phyloP scores from a whole-genome alignment of 2,329 filamentous ascomycete genomes.

The Pseudocercospora fijiensis region DNA sequence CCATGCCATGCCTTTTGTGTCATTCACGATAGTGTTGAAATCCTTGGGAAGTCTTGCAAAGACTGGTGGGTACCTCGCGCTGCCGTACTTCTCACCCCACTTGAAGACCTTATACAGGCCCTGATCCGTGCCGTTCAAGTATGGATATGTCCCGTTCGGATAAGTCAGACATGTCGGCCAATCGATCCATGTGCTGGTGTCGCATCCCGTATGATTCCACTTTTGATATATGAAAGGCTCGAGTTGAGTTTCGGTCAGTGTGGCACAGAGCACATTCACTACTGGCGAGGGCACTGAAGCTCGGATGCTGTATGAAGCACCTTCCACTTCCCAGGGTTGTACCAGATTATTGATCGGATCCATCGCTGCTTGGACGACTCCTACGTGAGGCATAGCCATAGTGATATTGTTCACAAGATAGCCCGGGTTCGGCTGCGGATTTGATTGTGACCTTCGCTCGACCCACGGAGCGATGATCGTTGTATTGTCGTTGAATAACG shows the following conservation, averaged over 20 bases:
- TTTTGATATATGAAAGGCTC: slow-evolving; percentile 61
- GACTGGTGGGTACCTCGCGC: slow-evolving; percentile 39
- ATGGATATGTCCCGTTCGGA: slow-evolving; percentile 18
- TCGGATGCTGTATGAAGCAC: slow-evolving; percentile 65
- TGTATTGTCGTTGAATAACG: slow-evolving; percentile 69
- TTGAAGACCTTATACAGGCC: slow-evolving; percentile 66
- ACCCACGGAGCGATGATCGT: slow-evolving; percentile 71
- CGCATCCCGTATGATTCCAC: slow-evolving; percentile 50
- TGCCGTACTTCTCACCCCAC: slow-evolving; percentile 57
- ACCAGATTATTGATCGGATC: slow-evolving; percentile 64
- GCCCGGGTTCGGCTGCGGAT: slow-evolving; percentile 38
- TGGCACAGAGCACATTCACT: slow-evolving; percentile 71
- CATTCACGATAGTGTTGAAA: slow-evolving; percentile 67
- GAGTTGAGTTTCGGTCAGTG: slow-evolving; percentile 61
- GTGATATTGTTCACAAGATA: slow-evolving; percentile 68
- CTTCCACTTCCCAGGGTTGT: slow-evolving; percentile 62
- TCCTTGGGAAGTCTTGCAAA: slow-evolving; percentile 54
- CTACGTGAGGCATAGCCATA: slow-evolving; percentile 72
- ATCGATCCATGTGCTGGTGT: slow-evolving; percentile 11
- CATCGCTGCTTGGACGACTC: slow-evolving; percentile 64
- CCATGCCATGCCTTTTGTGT: slow-evolving; percentile 37
- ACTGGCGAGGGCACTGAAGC: slow-evolving; percentile 70
- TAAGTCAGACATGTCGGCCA: slow-evolving; percentile 18
- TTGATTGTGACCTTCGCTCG: slow-evolving; percentile 54
- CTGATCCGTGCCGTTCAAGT: slow-evolving; percentile 20